phyloP scores from a whole-genome alignment of 768 basidiomycete species.

The Suillus bovinus region DNA sequence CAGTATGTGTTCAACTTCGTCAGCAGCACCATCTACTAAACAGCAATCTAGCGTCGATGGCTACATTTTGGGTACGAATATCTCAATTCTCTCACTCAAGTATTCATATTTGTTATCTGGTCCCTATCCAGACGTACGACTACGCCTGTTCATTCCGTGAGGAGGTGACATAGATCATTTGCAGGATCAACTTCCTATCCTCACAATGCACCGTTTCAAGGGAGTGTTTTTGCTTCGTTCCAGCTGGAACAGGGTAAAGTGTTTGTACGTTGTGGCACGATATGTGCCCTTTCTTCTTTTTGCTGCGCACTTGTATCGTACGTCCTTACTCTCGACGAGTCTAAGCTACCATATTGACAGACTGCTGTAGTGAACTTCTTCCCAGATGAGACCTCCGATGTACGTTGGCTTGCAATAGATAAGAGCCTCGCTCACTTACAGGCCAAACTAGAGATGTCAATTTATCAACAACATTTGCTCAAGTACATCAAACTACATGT shows the following conservation, averaged over 20 bases:
- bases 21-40: neutral
- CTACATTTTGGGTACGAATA: slow-evolving; percentile 9
- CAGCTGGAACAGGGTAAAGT: neutral
- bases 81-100: neutral
- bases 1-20: neutral
- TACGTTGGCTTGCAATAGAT: neutral
- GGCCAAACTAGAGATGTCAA: slow-evolving; percentile 4
- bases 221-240: slow-evolving; percentile 2
- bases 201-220: slow-evolving; percentile 1
- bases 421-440: neutral
- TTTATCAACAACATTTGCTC: slow-evolving; percentile 5
- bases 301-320: slow-evolving; percentile 6
- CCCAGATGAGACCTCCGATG: neutral
- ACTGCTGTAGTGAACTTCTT: neutral
- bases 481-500: neutral
- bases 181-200: neutral
- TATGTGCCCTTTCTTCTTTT: slow-evolving; percentile 10
- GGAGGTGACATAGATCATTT: neutral
- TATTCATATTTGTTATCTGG: neutral
- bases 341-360: neutral
- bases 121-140: slow-evolving; percentile 5
- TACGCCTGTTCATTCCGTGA: slow-evolving; percentile 1
- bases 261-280: slow-evolving; percentile 7
- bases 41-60: neutral
- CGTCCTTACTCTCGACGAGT: neutral